Percentiles rank a stretch among this genome's conserved stretches.
phyloP scores from a whole-genome alignment of 1,139 yeast species.

The Pneumocystis sp. region DNA sequence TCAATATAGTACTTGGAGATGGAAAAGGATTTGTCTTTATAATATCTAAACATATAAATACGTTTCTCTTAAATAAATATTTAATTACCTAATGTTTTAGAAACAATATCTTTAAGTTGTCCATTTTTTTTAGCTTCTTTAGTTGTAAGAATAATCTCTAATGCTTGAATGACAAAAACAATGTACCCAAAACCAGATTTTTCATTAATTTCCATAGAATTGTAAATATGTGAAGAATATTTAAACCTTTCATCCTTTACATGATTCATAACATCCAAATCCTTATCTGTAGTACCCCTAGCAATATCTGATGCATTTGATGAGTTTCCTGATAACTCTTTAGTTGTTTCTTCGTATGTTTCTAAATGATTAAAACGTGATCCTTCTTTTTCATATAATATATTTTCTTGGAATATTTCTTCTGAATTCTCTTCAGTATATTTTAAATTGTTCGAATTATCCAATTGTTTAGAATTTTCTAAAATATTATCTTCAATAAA shows the following conservation, averaged over 20 bases:
- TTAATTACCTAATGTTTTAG: slow-evolving; percentile 29
- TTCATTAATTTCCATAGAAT: background rate
- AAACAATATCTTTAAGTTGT: slow-evolving; percentile 29
- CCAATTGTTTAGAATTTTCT: background rate
- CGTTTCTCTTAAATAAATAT: slow-evolving; percentile 3
- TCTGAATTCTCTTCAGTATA: background rate
- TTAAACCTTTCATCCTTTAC: background rate
- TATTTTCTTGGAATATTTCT: background rate
- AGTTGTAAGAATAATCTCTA: slow-evolving; percentile 32
- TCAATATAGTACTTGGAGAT: slow-evolving; percentile 39
- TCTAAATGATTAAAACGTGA: background rate
- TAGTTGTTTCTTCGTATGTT: background rate
- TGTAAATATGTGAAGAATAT: background rate
- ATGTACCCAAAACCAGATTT: slow-evolving; percentile 13
- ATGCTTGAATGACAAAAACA: slow-evolving; percentile 35
- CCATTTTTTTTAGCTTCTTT: slow-evolving; percentile 38
- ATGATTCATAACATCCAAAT: background rate
- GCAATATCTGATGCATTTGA: background rate
- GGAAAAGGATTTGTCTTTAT: slow-evolving; percentile 21
- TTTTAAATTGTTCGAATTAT: background rate
- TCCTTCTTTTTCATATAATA: background rate
- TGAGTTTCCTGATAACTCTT: background rate
- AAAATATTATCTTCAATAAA: background rate
- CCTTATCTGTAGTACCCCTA: background rate
- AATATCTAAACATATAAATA: slow-evolving; percentile 14